Percentiles rank a stretch among this genome's conserved stretches.
Evolutionary conservation across 148 eudicot species (phyloP).

Genomic region (Cornus controversa): DNA sequence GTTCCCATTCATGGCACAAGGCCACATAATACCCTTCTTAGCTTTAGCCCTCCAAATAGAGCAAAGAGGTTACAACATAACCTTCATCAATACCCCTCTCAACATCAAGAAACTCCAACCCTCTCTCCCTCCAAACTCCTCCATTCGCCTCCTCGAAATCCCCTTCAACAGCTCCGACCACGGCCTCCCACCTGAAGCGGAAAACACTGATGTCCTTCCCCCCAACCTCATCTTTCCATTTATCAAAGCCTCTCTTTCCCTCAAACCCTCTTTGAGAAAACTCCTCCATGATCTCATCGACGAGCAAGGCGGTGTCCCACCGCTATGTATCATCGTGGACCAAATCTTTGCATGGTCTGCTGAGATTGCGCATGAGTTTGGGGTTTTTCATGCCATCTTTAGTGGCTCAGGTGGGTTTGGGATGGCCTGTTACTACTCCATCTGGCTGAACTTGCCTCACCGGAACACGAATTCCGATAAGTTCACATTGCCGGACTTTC

Average conservation of each 20-base stretch:
- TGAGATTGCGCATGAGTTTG: slow-evolving; percentile 41
- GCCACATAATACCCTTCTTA: slow-evolving; percentile 63
- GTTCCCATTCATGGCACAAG: slow-evolving; percentile 72
- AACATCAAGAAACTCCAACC: slow-evolving; percentile 42
- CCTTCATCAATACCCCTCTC: slow-evolving; percentile 51
- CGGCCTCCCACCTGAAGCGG: slow-evolving; percentile 42
- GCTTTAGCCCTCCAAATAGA: slow-evolving; percentile 42
- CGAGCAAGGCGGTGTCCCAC: slow-evolving; percentile 21
- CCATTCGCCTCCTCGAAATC: slow-evolving; percentile 34
- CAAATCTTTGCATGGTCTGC: slow-evolving; percentile 44
- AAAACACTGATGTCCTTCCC: slow-evolving; percentile 50
- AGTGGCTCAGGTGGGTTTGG: slow-evolving; percentile 42
- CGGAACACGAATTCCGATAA: slow-evolving; percentile 22
- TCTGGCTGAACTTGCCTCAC: slow-evolving; percentile 41
- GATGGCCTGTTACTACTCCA: slow-evolving; percentile 34
- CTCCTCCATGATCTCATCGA: slow-evolving; percentile 26
- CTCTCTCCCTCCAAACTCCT: slow-evolving; percentile 26
- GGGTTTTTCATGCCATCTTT: slow-evolving; percentile 36
- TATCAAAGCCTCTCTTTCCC: slow-evolving; percentile 32
- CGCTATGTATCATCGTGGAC: slow-evolving; percentile 48
- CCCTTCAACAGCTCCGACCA: slow-evolving; percentile 46
- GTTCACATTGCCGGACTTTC: slow-evolving; percentile 37
- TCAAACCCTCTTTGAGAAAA: slow-evolving; percentile 32
- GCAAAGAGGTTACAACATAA: slow-evolving; percentile 35
- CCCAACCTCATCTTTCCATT: slow-evolving; percentile 29